Conservation (phyloP, 1,139 yeast species). For the Insectozyma bohioensis region DNA sequence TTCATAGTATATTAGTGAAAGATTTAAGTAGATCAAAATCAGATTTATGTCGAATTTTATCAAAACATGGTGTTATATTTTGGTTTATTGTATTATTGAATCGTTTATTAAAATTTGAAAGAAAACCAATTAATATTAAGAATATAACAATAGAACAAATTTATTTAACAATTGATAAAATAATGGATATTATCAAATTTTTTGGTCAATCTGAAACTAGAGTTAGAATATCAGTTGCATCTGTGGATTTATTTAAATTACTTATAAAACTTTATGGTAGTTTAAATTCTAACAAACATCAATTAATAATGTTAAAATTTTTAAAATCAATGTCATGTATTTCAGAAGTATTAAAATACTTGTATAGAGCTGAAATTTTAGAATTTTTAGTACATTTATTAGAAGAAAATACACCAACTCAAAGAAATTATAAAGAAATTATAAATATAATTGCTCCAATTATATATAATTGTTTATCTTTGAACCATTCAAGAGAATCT, state of each 20-base stretch:
- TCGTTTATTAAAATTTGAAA: constrained; percentile 20
- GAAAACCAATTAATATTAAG: constrained; percentile 2
- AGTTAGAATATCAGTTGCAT: constrained; percentile 40
- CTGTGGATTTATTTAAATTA: constrained; percentile 45
- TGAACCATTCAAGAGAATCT: constrained; percentile 51
- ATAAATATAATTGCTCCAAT: constrained; percentile 45
- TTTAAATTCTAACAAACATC: constrained; percentile 28
- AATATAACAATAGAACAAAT: constrained; percentile 21
- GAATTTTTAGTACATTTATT: constrained; percentile 37
- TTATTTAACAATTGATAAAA: constrained; percentile 33
- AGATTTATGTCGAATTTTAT: constrained; percentile 54
- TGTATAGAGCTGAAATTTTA: constrained; percentile 42
- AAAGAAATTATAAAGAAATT: constrained; percentile 38
- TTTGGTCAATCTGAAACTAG: constrained; percentile 47
- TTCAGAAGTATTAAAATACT: constrained; percentile 31
- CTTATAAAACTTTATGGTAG: constrained; percentile 39
- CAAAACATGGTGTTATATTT: constrained; percentile 49
- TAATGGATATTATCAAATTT: constrained; percentile 38
- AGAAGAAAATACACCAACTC: constrained; percentile 27
- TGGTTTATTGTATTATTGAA: constrained; percentile 49
- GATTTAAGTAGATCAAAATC: constrained; percentile 50
- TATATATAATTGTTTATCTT: constrained; percentile 57
- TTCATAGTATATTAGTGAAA: constrained; percentile 42
- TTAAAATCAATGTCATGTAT: constrained; percentile 44
- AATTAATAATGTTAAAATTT: constrained; percentile 41